These are phyloP conservation scores for Cocos nucifera DNA, from an alignment of 176 grass and related monocot genomes.

Conservation along the genomic window DNA sequence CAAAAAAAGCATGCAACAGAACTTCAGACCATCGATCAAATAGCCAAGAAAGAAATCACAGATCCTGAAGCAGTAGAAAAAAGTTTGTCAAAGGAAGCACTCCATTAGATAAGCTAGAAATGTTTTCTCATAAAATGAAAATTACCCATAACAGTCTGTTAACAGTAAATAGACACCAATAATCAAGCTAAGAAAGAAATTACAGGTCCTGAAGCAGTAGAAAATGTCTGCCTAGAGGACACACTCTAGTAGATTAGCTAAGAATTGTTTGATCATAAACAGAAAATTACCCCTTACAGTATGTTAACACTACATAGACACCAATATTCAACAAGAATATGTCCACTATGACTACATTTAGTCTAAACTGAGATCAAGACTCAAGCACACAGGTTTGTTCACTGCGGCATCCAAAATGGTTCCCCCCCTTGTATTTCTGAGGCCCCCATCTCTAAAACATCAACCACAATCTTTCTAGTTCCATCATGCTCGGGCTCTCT, in stretches of 20 bases:
- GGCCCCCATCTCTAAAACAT: not conserved
- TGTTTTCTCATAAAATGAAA: too few relatives aligned
- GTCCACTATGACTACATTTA: not conserved
- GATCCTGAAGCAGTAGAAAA: too few relatives aligned
- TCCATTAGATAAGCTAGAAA: too few relatives aligned
- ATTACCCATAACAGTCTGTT: not conserved
- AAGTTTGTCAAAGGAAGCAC: too few relatives aligned
- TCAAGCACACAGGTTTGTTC: too few relatives aligned
- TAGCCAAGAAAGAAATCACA: too few relatives aligned
- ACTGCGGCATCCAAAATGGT: constrained; percentile 3
- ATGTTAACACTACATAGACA: constrained; percentile 7
- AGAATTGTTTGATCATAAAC: not conserved
- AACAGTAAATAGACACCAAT: constrained; percentile 1
- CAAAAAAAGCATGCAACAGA: too few relatives aligned
- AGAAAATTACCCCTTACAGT: not conserved
- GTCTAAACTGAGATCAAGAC: constrained; percentile 7
- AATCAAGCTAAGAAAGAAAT: not conserved
- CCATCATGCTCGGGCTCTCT: constrained; percentile 28
- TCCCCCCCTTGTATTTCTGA: not conserved
- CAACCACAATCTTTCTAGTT: not conserved
- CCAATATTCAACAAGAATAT: constrained; percentile 8
- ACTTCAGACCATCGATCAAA: too few relatives aligned
- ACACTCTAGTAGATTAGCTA: not conserved
- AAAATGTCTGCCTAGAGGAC: not conserved
- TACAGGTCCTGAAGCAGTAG: too few relatives aligned